phyloP scores from a whole-genome alignment of 2,329 filamentous ascomycete species.

The Sarocladium brachiariae region DNA sequence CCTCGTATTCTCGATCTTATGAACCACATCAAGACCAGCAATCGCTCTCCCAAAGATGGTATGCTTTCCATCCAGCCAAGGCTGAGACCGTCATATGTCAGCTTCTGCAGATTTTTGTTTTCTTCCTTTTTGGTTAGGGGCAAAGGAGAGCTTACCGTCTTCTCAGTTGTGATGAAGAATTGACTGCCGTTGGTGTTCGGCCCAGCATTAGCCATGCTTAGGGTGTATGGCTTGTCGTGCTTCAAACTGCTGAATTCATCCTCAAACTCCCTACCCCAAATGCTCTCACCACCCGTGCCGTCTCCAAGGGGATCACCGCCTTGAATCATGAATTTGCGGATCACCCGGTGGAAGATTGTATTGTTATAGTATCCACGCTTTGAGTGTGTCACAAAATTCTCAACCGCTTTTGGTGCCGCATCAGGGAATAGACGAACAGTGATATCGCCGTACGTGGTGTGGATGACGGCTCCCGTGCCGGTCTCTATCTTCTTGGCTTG shows the following conservation, averaged over 20 bases:
- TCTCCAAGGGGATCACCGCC: conserved; percentile 91
- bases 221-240: conserved; percentile 92
- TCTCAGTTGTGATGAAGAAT: conserved; percentile 98
- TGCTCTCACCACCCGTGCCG: conserved; percentile 77
- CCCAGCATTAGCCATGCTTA: conserved; percentile 97
- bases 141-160: conserved; percentile 56
- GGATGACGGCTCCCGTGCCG: conserved; percentile 74
- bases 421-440: conserved; percentile 89
- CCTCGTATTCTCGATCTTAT: conserved; percentile 87
- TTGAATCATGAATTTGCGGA: conserved; percentile 99
- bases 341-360: conserved; percentile 94
- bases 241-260: conserved; percentile 89
- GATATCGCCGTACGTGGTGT: conserved; percentile 92
- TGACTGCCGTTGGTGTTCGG: conserved; percentile 93
- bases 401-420: conserved; percentile 86
- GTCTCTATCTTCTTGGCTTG: conserved; percentile 57
- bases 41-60: conserved; percentile 91
- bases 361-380: conserved; percentile 93
- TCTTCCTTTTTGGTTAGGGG: neutral
- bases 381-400: conserved; percentile 93
- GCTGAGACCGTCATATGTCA: too few species aligned
- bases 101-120: too few species aligned
- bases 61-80: conserved; percentile 94
- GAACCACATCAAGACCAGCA: conserved; percentile 86
- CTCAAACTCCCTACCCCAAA: conserved; percentile 92